A percentile compares a stretch with the other conserved stretches of the same genome.
These are phyloP conservation scores for Spinellus fusiger DNA, from an alignment of 192 early-diverging fungal species.

Conservation along the genomic window DNA sequence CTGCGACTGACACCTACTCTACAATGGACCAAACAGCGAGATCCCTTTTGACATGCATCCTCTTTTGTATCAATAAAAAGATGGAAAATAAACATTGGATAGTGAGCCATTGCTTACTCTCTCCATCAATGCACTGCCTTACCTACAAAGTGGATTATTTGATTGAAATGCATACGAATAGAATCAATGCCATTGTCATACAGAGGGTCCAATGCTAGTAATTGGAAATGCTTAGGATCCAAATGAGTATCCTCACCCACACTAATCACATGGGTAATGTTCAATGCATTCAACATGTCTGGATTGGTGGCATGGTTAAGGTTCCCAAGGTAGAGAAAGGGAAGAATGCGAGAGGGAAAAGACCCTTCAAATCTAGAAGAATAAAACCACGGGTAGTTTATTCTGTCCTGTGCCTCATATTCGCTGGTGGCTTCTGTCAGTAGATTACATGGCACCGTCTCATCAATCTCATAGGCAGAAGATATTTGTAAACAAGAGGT, in stretches of 20 bases:
- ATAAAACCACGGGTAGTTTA: constrained; percentile 43
- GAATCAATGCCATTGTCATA: constrained; percentile 59
- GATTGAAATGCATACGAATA: constrained; percentile 40
- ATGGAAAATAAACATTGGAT: neutral
- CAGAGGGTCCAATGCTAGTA: constrained; percentile 47
- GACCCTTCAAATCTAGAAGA: constrained; percentile 52
- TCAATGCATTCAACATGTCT: constrained; percentile 41
- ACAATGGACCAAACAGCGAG: constrained; percentile 47
- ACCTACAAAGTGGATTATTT: constrained; percentile 48
- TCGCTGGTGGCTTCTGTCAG: neutral
- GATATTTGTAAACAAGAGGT: too few relatives aligned
- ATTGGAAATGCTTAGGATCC: constrained; percentile 31
- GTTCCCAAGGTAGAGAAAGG: constrained; percentile 54
- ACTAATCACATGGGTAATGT: constrained; percentile 49
- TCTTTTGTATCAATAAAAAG: constrained; percentile 24
- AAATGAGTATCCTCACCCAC: constrained; percentile 54
- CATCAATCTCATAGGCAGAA: neutral
- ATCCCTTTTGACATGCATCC: constrained; percentile 33
- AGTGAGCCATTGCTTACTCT: neutral
- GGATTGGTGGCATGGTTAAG: constrained; percentile 60
- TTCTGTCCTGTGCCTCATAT: neutral
- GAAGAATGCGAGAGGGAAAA: constrained; percentile 52
- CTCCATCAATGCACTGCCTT: constrained; percentile 12
- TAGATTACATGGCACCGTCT: neutral
- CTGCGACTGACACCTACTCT: constrained; percentile 54